Evolutionary conservation across 2,329 filamentous ascomycete species (phyloP).

Genomic region (Verticillium nonalfalfae): DNA sequence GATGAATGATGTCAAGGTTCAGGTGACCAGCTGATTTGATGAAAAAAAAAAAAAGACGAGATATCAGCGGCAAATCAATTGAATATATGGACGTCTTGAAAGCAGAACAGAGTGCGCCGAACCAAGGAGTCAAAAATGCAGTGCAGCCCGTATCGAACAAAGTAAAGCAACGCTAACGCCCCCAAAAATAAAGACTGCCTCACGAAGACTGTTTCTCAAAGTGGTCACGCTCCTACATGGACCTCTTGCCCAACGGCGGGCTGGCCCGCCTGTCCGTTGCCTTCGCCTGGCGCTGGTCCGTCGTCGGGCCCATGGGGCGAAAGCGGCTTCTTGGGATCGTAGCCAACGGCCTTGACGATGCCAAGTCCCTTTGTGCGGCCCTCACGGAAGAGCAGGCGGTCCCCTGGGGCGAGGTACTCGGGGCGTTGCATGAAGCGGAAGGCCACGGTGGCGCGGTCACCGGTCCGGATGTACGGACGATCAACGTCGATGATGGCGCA

Average conservation of each 20-base stretch:
- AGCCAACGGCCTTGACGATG: slow-evolving; percentile 87
- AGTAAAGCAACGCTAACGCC: neutral
- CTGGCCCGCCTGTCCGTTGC: neutral
- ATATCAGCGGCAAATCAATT: neutral
- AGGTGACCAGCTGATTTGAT: no score
- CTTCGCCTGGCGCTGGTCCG: neutral
- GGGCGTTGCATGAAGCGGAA: slow-evolving; percentile 93
- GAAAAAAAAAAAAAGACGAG: no score
- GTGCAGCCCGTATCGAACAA: neutral
- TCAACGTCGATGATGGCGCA: slow-evolving; percentile 98
- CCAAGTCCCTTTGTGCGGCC: slow-evolving; percentile 92
- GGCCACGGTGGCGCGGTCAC: slow-evolving; percentile 87
- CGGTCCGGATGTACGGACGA: slow-evolving; percentile 88
- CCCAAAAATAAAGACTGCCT: neutral
- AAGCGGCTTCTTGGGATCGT: slow-evolving; percentile 59
- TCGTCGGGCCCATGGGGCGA: neutral
- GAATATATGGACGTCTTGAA: neutral
- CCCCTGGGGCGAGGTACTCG: slow-evolving; percentile 84
- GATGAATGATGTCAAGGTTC: neutral
- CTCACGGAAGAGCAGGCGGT: slow-evolving; percentile 87
- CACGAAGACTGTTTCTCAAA: neutral
- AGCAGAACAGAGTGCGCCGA: no score
- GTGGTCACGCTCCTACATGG: slow-evolving; percentile 4
- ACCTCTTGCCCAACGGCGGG: slow-evolving; percentile 5
- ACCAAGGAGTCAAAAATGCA: no score